Evolutionary conservation across 306 rosid species (phyloP).

Genomic region (Macrotyloma uniflorum): DNA sequence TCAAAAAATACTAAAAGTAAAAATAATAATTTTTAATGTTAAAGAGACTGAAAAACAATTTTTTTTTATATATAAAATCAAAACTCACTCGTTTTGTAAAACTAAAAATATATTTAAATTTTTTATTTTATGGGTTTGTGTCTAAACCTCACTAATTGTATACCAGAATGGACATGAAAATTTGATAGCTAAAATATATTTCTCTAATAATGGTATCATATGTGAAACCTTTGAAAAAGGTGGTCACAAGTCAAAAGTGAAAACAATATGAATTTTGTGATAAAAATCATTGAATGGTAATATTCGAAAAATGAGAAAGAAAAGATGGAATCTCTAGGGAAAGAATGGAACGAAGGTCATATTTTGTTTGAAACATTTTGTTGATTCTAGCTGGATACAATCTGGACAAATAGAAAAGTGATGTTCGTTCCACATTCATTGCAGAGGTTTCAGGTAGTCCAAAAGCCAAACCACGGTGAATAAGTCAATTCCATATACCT

Average conservation of each 20-base stretch:
- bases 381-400: not conserved
- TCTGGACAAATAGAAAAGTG: not conserved
- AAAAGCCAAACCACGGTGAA: conserved; percentile 5
- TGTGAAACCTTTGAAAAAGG: not conserved
- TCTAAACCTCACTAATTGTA: no score
- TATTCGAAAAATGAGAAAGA: no score
- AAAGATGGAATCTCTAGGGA: not conserved
- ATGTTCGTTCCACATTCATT: not conserved
- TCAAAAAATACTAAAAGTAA: no score
- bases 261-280: not conserved
- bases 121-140: no score
- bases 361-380: not conserved
- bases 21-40: no score
- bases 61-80: no score
- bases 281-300: not conserved
- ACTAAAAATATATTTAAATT: no score
- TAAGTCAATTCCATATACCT: not conserved
- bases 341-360: not conserved
- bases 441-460: not conserved
- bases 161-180: no score
- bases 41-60: no score
- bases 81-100: no score
- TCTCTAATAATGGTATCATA: not conserved
- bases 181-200: no score
- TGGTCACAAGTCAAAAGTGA: not conserved